Percentiles rank a stretch among this genome's conserved stretches.
phyloP scores from a whole-genome alignment of 2,329 filamentous ascomycete species.

The Arachnomyces sp. region DNA sequence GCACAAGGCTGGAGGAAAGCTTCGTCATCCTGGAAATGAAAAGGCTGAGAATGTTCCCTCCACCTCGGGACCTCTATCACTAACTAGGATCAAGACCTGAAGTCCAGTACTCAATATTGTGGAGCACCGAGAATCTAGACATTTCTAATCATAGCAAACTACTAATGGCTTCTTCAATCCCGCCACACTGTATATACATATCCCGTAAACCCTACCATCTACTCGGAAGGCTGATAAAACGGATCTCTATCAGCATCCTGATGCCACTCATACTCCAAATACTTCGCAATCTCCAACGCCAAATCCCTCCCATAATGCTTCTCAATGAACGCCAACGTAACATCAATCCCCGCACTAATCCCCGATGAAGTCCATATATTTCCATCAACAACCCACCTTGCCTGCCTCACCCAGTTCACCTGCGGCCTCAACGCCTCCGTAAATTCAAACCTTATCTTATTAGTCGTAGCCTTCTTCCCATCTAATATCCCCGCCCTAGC shows the following conservation, averaged over 20 bases:
- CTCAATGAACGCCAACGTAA: conserved; percentile 51
- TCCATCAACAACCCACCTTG: conserved; percentile 59
- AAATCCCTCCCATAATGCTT: conserved; percentile 47
- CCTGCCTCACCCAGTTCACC: conserved; percentile 54
- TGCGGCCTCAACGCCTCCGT: conserved; percentile 42
- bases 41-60: too few relatives aligned
- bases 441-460: conserved; percentile 51
- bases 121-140: too few relatives aligned
- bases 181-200: too few relatives aligned
- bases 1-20: too few relatives aligned
- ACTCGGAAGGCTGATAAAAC: conserved; percentile 29
- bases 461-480: conserved; percentile 56
- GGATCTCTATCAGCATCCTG: conserved; percentile 46
- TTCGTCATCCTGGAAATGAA: too few relatives aligned
- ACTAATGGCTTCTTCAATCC: too few relatives aligned
- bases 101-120: too few relatives aligned
- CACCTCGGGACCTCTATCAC: too few relatives aligned
- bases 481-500: conserved; percentile 55
- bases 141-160: too few relatives aligned
- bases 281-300: conserved; percentile 42
- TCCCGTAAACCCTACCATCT: too few relatives aligned
- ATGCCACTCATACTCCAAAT: conserved; percentile 54
- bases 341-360: conserved; percentile 56
- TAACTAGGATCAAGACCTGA: too few relatives aligned
- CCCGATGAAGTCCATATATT: conserved; percentile 62